Base-by-base conservation (phyloP, 805 yeast species). In the Ogataea naganishii region DNA sequence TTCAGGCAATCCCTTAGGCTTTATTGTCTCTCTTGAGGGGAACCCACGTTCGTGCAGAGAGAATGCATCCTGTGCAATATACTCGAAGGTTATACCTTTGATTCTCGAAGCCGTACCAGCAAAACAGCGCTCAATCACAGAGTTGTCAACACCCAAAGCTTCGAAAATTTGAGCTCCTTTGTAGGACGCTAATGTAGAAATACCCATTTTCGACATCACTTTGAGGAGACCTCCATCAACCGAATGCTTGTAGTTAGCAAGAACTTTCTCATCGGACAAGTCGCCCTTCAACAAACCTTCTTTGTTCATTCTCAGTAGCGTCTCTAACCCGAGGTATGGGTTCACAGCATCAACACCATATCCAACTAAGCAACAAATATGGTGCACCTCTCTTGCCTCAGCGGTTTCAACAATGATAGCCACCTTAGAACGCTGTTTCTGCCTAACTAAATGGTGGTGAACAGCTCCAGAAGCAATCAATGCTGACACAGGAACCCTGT, bases 121-220 rank as follows among this genome's bases (percentile, higher is more conserved):
- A 58, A 89, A 89, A 62, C 97, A 92, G 45, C 86, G 69, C 66
- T 89, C 96, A 42, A 89, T 82, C 29, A 89, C 96, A 7, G 94
- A 77, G 61, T 88, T 85, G 56, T 92, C 96, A 38, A 89, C 77
- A 58, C 98, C 98, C 38, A 89, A 66, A 29, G 95, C 95, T 61
- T 89, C 98, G 55, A 92, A 89, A 51, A 89, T 92, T 65, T 89
- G 98, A 18, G 98, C 98, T 59, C 97, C 97, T 63, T 89, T 89
- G 63, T 89, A 89, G n/a, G 96, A 84, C 9, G 96, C 96, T 54
- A 89, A 67, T 18, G 98, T 92, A 19, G 97, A 88, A 46, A 89
- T 92, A 68, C 98, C 98, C 97, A 89, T 92, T 69, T 92, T 89
- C 21, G 96, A 85, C 98, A 89, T 89, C 36, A 92, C 96, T 66